phyloP scores from a whole-genome alignment of 495 filamentous ascomycete species.

The Amorphotheca resinae region DNA sequence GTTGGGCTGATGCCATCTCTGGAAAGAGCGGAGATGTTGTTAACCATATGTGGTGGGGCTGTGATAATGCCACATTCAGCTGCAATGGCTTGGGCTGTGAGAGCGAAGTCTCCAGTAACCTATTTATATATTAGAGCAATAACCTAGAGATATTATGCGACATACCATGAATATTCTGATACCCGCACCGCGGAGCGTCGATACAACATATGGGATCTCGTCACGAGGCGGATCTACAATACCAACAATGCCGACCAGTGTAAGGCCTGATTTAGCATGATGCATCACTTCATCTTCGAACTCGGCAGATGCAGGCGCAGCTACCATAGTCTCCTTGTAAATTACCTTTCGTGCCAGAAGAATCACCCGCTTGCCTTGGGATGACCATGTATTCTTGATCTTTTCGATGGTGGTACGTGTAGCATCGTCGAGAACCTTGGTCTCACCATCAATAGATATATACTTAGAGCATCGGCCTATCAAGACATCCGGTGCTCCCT shows the following conservation, averaged over 20 bases:
- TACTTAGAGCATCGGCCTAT: slow-evolving; percentile 41
- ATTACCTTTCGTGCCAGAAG: slow-evolving; percentile 49
- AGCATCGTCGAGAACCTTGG: slow-evolving; percentile 27
- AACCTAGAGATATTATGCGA: slow-evolving; percentile 9
- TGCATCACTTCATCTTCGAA: slow-evolving; percentile 41
- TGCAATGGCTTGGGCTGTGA: slow-evolving; percentile 59
- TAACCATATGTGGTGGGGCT: slow-evolving; percentile 21
- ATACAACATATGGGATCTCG: slow-evolving; percentile 49
- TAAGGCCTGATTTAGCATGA: slow-evolving; percentile 37
- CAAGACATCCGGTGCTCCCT: slow-evolving; percentile 52
- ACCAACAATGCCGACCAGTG: slow-evolving; percentile 49
- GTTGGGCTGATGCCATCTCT: slow-evolving; percentile 18
- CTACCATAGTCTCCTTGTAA: slow-evolving; percentile 22
- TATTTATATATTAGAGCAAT: slow-evolving; percentile 8
- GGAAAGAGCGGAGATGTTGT: slow-evolving; percentile 28
- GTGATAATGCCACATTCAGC: slow-evolving; percentile 53
- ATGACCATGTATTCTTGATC: slow-evolving; percentile 48
- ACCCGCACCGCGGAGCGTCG: slow-evolving; percentile 44
- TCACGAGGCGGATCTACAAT: slow-evolving; percentile 56
- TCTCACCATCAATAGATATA: slow-evolving; percentile 33
- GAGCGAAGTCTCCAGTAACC: slow-evolving; percentile 61
- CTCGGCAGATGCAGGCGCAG: slow-evolving; percentile 26
- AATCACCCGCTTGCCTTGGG: slow-evolving; percentile 51
- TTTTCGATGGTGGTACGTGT: slow-evolving; percentile 31
- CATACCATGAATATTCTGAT: slow-evolving; percentile 50